phyloP scores from a whole-genome alignment of 345 rosid genomes.

The Abelmoschus esculentus region DNA sequence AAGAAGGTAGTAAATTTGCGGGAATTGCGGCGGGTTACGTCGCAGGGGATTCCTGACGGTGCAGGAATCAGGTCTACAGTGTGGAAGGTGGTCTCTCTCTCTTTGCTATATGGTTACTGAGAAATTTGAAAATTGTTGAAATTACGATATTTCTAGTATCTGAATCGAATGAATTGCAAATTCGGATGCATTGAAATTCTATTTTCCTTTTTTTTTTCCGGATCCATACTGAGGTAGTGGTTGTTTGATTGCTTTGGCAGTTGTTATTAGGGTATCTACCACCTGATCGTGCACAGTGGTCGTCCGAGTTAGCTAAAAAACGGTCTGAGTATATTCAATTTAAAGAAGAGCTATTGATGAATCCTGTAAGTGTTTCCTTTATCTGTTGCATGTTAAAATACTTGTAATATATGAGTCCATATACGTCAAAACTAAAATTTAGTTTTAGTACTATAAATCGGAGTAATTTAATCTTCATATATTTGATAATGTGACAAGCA shows the following conservation, averaged over 20 bases:
- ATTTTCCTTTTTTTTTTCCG: too few relatives aligned
- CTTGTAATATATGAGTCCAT: too few relatives aligned
- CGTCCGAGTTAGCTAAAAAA: conserved; percentile 71
- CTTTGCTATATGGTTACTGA: too few relatives aligned
- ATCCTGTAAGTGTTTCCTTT: conserved; percentile 46
- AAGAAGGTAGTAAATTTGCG: conserved; percentile 69
- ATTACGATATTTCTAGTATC: too few relatives aligned
- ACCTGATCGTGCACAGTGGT: conserved; percentile 71
- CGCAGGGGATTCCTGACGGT: conserved; percentile 83
- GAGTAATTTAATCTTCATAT: too few relatives aligned
- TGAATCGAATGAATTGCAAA: too few relatives aligned
- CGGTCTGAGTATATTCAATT: conserved; percentile 83
- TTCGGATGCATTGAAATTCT: too few relatives aligned
- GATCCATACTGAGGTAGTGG: neutral
- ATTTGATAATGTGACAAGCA: too few relatives aligned
- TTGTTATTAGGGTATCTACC: conserved; percentile 77
- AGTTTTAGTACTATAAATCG: too few relatives aligned
- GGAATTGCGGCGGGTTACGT: conserved; percentile 69
- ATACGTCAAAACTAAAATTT: too few relatives aligned
- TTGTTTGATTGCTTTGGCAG: conserved; percentile 36
- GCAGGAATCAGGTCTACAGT: conserved; percentile 75
- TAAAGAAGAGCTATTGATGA: conserved; percentile 85
- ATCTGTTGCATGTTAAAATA: too few relatives aligned
- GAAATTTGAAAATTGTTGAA: too few relatives aligned
- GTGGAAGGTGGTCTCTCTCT: conserved; percentile 59